phyloP scores from a whole-genome alignment of 2,329 filamentous ascomycete genomes.

The Exophiala oligosperma region DNA sequence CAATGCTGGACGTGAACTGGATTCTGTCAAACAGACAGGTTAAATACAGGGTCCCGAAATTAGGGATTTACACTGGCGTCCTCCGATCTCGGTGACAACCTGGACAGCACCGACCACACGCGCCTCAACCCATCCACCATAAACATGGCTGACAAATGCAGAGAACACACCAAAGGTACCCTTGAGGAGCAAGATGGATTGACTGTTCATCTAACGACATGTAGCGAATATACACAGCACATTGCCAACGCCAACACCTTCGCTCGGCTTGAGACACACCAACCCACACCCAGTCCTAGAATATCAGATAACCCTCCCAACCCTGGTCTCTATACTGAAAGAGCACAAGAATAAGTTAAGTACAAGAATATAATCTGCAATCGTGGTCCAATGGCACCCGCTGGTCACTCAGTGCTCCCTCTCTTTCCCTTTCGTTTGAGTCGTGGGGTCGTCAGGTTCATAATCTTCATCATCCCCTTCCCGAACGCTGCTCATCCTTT shows the following conservation, averaged over 20 bases:
- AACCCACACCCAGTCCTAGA: not conserved
- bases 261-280: not conserved
- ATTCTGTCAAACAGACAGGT: not conserved
- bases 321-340: not conserved
- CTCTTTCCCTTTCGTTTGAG: conserved; percentile 15
- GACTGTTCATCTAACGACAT: not conserved
- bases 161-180: not conserved
- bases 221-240: not conserved
- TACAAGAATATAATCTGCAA: not conserved
- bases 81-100: no score
- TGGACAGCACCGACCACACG: not conserved
- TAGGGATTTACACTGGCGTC: no score
- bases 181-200: no score
- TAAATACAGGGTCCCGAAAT: no score
- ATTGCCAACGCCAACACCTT: not conserved
- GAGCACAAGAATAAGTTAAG: not conserved
- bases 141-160: conserved; percentile 22
- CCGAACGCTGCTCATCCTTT: conserved; percentile 29
- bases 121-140: not conserved
- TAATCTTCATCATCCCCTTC: conserved; percentile 25
- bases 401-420: conserved; percentile 3
- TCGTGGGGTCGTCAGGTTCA: conserved; percentile 14
- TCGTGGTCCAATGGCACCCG: not conserved
- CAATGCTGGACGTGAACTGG: not conserved
- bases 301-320: not conserved